Conservation (phyloP, 2,329 filamentous ascomycete genomes). For the Botrytis pseudocinerea region DNA sequence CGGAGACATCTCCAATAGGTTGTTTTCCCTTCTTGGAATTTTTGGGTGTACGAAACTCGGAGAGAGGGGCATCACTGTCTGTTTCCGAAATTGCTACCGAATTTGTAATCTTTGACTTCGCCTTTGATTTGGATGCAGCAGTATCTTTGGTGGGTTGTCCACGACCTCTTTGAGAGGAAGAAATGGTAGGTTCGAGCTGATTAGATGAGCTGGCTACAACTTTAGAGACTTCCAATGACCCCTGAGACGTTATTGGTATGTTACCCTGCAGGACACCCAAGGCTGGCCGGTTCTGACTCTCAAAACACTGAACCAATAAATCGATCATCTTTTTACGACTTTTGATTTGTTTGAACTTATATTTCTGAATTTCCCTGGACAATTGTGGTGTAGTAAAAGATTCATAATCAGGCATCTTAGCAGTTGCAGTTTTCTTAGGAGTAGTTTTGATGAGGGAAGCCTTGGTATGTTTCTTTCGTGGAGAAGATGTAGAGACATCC, state of each 20-base stretch:
- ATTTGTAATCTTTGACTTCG: constrained; percentile 29
- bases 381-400: constrained; percentile 64
- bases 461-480: constrained; percentile 15
- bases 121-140: constrained; percentile 26
- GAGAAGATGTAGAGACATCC: not conserved
- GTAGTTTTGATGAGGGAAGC: constrained; percentile 22
- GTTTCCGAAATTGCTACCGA: constrained; percentile 29
- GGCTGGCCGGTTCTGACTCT: constrained; percentile 51
- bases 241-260: constrained; percentile 15
- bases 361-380: constrained; percentile 60
- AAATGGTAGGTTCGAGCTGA: constrained; percentile 34
- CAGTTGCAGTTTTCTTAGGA: not conserved
- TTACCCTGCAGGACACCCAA: constrained; percentile 36
- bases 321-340: constrained; percentile 68
- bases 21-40: constrained; percentile 34
- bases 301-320: constrained; percentile 70
- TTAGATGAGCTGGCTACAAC: constrained; percentile 18
- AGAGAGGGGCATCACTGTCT: constrained; percentile 31
- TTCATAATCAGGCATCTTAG: constrained; percentile 55
- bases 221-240: constrained; percentile 9
- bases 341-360: constrained; percentile 73
- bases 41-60: constrained; percentile 37
- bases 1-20: constrained; percentile 51
- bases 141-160: constrained; percentile 47
- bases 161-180: constrained; percentile 41